Evolutionary conservation across 2,329 filamentous ascomycete species (phyloP).

Genomic region (Exophiala sideris): DNA sequence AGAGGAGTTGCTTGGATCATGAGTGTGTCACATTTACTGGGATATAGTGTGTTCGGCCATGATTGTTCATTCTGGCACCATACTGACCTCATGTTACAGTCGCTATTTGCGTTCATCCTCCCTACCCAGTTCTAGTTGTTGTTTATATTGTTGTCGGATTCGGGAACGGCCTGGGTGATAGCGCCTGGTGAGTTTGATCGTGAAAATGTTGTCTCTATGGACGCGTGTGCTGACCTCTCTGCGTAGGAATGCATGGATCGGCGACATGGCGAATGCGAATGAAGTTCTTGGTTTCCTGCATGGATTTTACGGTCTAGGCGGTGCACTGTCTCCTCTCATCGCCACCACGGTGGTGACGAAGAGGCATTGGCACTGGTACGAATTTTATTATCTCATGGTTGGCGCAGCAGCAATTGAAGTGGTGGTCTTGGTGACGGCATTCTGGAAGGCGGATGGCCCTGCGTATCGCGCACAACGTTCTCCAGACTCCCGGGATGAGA

Average conservation of each 20-base stretch:
- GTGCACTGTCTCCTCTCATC: slow-evolving; percentile 65
- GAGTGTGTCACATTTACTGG: slow-evolving; percentile 59
- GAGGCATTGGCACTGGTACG: slow-evolving; percentile 57
- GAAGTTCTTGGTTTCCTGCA: slow-evolving; percentile 68
- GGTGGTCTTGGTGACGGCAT: slow-evolving; percentile 41
- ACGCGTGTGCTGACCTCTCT: slow-evolving; percentile 39
- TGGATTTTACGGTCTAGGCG: slow-evolving; percentile 71
- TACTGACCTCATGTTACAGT: slow-evolving; percentile 39
- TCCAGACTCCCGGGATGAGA: slow-evolving; percentile 39
- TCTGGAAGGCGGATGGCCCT: slow-evolving; percentile 42
- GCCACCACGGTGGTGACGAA: slow-evolving; percentile 61
- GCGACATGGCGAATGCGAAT: slow-evolving; percentile 70
- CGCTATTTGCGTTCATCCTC: slow-evolving; percentile 61
- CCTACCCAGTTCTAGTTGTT: slow-evolving; percentile 64
- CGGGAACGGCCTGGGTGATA: slow-evolving; percentile 66
- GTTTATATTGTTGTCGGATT: slow-evolving; percentile 65
- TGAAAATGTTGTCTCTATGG: slow-evolving; percentile 38
- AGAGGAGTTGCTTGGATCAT: slow-evolving; percentile 66
- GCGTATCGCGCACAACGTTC: slow-evolving; percentile 21
- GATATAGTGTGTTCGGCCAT: slow-evolving; percentile 46
- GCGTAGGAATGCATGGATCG: slow-evolving; percentile 56
- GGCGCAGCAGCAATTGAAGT: slow-evolving; percentile 21
- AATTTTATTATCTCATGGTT: slow-evolving; percentile 70
- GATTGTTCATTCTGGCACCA: background rate
- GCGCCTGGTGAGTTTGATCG: slow-evolving; percentile 48